These are phyloP conservation scores for Neonectria faginata DNA, from an alignment of 2,329 filamentous ascomycete genomes.

Conservation along the genomic window DNA sequence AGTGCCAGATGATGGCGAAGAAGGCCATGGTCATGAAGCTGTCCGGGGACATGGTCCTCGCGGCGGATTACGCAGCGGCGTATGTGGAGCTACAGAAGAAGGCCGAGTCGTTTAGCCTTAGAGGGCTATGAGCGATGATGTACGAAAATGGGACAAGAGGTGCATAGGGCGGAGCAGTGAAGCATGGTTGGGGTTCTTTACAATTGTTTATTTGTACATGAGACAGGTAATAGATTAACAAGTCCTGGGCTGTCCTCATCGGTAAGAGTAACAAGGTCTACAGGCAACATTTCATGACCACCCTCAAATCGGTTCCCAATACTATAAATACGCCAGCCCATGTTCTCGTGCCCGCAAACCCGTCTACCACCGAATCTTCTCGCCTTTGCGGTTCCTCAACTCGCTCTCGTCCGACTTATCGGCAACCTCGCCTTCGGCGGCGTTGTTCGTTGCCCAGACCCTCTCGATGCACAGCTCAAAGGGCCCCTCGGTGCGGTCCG, in stretches of 20 bases:
- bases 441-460: conserved; percentile 87
- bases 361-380: conserved; percentile 53
- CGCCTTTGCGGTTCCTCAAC: conserved; percentile 53
- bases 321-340: conserved; percentile 1
- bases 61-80: conserved; percentile 74
- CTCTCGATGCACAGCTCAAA: conserved; percentile 88
- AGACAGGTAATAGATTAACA: conserved; percentile 7
- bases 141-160: background rate
- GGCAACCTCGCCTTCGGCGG: conserved; percentile 34
- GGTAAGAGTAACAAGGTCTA: conserved; percentile 20
- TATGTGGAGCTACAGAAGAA: conserved; percentile 69
- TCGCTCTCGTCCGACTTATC: conserved; percentile 41
- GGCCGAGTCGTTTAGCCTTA: conserved; percentile 48
- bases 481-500: conserved; percentile 87
- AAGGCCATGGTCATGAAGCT: conserved; percentile 82
- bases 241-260: conserved; percentile 1
- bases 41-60: conserved; percentile 71
- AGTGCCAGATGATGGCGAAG: conserved; percentile 85
- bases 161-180: conserved; percentile 2
- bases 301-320: conserved; percentile 8
- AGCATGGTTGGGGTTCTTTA: conserved; percentile 22
- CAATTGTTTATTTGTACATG: conserved; percentile 34
- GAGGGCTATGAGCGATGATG: conserved; percentile 26
- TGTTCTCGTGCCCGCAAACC: background rate
- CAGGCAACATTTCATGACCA: conserved; percentile 18